These are phyloP conservation scores for Fomitopsis serialis DNA, from an alignment of 768 basidiomycete genomes.

Conservation along the genomic window DNA sequence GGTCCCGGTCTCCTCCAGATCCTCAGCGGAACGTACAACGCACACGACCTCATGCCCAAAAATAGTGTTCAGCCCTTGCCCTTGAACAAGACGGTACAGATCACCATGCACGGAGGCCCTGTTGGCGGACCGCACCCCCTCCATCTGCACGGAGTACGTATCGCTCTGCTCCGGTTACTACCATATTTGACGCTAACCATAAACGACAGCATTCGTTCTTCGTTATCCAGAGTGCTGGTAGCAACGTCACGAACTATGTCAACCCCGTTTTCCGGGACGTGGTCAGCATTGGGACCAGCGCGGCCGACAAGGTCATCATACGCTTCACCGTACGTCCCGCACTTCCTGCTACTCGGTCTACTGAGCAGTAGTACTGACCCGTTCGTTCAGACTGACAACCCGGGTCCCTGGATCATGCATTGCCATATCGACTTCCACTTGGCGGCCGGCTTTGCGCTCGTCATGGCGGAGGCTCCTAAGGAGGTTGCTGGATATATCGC, in stretches of 20 bases:
- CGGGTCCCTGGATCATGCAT: conserved; percentile 45
- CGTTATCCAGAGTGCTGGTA: conserved; percentile 30
- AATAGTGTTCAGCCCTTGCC: conserved; percentile 44
- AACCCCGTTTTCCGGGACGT: conserved; percentile 31
- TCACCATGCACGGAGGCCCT: conserved; percentile 36
- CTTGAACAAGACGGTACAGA: conserved; percentile 38
- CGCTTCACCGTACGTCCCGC: conserved; percentile 10
- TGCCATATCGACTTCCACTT: conserved; percentile 23
- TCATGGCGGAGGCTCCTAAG: conserved; percentile 10
- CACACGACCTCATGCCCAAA: conserved; percentile 33
- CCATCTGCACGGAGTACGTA: conserved; percentile 39
- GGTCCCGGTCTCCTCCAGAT: conserved; percentile 46
- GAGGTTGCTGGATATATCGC: not conserved
- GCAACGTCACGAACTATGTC: conserved; percentile 27
- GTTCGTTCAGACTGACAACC: conserved; percentile 43
- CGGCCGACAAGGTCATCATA: conserved; percentile 17
- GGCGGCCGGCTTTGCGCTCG: conserved; percentile 35
- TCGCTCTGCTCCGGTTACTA: not conserved
- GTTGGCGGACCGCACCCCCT: conserved; percentile 29
- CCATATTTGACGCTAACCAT: not conserved
- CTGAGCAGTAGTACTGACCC: conserved; percentile 29
- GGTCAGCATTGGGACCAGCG: conserved; percentile 14
- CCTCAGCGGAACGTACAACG: conserved; percentile 34
- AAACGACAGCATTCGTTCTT: conserved; percentile 29
- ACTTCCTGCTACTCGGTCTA: conserved; percentile 6